Evolutionary conservation across 805 yeast species (phyloP).

Genomic region (Yarrowia deformans): DNA sequence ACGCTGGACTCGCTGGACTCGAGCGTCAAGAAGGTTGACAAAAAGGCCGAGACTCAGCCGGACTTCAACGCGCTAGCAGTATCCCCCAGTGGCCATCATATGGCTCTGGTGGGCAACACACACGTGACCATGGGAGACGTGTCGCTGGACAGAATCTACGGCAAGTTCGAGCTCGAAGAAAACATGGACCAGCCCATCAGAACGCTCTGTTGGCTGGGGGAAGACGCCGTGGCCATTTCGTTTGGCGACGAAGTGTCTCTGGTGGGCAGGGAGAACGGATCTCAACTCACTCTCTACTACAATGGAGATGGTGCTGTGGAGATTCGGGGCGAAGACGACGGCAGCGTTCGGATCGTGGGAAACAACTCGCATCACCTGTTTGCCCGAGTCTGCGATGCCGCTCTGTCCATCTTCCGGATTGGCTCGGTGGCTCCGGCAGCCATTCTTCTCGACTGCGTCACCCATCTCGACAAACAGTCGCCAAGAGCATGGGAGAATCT

Average conservation of each 20-base stretch:
- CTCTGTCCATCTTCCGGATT: conserved; percentile 71
- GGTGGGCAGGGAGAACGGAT: conserved; percentile 72
- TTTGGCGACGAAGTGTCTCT: conserved; percentile 68
- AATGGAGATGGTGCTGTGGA: conserved; percentile 50
- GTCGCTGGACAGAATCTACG: conserved; percentile 29
- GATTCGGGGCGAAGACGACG: conserved; percentile 66
- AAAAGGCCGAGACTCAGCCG: conserved; percentile 16
- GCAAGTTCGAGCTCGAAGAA: conserved; percentile 19
- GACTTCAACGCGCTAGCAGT: conserved; percentile 47
- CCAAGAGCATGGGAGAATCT: conserved; percentile 85
- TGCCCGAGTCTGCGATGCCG: conserved; percentile 63
- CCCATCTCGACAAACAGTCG: conserved; percentile 67
- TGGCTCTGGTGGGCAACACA: conserved; percentile 54
- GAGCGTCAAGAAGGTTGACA: conserved; percentile 40
- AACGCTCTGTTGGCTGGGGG: conserved; percentile 73
- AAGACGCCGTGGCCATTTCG: conserved; percentile 74
- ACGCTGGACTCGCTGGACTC: conserved; percentile 27
- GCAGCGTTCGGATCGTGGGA: conserved; percentile 68
- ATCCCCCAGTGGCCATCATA: conserved; percentile 64
- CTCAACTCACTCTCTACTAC: conserved; percentile 48
- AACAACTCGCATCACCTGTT: conserved; percentile 64
- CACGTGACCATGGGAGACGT: conserved; percentile 38
- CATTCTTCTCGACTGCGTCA: conserved; percentile 78
- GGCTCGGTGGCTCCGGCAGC: conserved; percentile 88
- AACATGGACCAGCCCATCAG: conserved; percentile 1